Evolutionary conservation across 805 yeast species (phyloP).

Genomic region (Brettanomyces custersianus): DNA sequence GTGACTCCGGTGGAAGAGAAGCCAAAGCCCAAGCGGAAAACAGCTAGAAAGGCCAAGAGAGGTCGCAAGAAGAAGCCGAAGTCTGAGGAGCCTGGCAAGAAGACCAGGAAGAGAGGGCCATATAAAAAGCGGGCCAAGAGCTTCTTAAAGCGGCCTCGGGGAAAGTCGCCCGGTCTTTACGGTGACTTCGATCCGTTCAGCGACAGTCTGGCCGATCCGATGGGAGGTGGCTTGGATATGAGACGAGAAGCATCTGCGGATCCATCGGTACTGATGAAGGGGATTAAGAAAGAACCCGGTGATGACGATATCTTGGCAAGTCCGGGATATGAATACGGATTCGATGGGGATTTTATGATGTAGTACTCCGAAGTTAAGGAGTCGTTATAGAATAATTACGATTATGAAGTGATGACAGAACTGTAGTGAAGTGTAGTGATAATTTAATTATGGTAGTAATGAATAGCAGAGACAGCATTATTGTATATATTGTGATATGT

Average conservation of each 20-base stretch:
- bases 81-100: background rate
- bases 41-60: background rate
- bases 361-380: constrained; percentile 7
- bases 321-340: constrained; percentile 16
- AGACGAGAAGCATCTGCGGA: too few species aligned
- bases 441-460: too few species aligned
- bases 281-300: too few species aligned
- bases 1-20: background rate
- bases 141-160: background rate
- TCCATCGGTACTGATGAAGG: too few species aligned
- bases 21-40: background rate
- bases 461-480: too few species aligned
- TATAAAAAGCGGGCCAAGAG: background rate
- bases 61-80: background rate
- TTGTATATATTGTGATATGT: too few species aligned
- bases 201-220: background rate
- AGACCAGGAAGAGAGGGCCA: background rate
- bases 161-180: too few species aligned
- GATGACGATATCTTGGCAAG: constrained; percentile 4
- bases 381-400: too few species aligned
- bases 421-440: too few species aligned
- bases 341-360: constrained; percentile 22
- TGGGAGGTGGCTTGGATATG: too few species aligned
- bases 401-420: too few species aligned
- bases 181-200: constrained; percentile 3